Evolutionary conservation across 2,329 filamentous ascomycete genomes (phyloP).

Genomic region (Diaporthe nobilis): DNA sequence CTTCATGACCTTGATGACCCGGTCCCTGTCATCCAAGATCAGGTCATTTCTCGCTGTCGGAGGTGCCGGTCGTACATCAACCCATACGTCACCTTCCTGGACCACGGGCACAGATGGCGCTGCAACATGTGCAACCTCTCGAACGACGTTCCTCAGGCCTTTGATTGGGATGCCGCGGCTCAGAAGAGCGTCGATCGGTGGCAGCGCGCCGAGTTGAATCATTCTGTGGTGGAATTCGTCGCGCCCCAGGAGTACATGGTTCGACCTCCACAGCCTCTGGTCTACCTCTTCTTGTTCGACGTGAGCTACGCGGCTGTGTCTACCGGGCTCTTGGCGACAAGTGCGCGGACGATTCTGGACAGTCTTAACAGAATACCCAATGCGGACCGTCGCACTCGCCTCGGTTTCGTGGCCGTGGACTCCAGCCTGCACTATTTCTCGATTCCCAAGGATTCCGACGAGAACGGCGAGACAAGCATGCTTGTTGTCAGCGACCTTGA

Average conservation of each 20-base stretch:
- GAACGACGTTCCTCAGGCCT: slow-evolving; percentile 98
- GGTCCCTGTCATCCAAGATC: slow-evolving; percentile 93
- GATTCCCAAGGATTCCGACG: slow-evolving; percentile 88
- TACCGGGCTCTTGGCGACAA: slow-evolving; percentile 91
- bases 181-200: slow-evolving; percentile 94
- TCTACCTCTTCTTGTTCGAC: slow-evolving; percentile 96
- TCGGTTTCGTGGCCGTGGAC: slow-evolving; percentile 97
- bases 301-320: slow-evolving; percentile 93
- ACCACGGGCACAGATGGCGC: slow-evolving; percentile 97
- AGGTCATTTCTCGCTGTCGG: slow-evolving; percentile 96
- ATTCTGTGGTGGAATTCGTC: slow-evolving; percentile 97
- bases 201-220: slow-evolving; percentile 93
- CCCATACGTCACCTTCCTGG: slow-evolving; percentile 94
- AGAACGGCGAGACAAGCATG: slow-evolving; percentile 89
- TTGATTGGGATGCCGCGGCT: slow-evolving; percentile 95
- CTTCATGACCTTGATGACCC: slow-evolving; percentile 94
- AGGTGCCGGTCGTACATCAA: slow-evolving; percentile 98
- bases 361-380: slow-evolving; percentile 98
- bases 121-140: slow-evolving; percentile 99
- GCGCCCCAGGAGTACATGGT: slow-evolving; percentile 99
- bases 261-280: slow-evolving; percentile 92
- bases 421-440: slow-evolving; percentile 96
- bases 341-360: slow-evolving; percentile 92
- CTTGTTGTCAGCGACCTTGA: slow-evolving; percentile 95
- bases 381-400: slow-evolving; percentile 89